Evolutionary conservation across 2,329 filamentous ascomycete genomes (phyloP).

Genomic region (Phialemonium atrogriseum): DNA sequence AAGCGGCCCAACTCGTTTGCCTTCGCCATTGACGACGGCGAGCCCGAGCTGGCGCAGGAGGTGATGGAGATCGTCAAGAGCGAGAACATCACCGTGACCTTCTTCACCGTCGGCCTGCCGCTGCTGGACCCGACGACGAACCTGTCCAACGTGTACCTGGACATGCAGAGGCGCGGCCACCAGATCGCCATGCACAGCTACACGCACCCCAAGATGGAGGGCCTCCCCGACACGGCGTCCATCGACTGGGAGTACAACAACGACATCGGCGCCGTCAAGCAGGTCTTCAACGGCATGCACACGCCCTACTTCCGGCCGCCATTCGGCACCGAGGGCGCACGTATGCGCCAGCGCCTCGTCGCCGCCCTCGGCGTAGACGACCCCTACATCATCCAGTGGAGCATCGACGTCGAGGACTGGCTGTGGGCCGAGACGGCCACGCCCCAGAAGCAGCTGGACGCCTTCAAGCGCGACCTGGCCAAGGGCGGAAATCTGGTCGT

Average conservation of each 20-base stretch:
- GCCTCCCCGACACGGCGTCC: slow-evolving; percentile 38
- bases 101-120: slow-evolving; percentile 61
- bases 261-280: slow-evolving; percentile 40
- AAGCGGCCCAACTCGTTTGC: slow-evolving; percentile 62
- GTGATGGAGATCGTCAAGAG: slow-evolving; percentile 54
- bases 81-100: slow-evolving; percentile 57
- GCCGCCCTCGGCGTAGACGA: slow-evolving; percentile 38
- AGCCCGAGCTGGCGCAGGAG: slow-evolving; percentile 48
- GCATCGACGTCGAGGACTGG: slow-evolving; percentile 65
- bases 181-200: slow-evolving; percentile 62
- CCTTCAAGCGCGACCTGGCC: slow-evolving; percentile 54
- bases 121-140: slow-evolving; percentile 51
- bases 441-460: slow-evolving; percentile 58
- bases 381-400: slow-evolving; percentile 58
- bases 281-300: slow-evolving; percentile 25
- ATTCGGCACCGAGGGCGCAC: slow-evolving; percentile 59
- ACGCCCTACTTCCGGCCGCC: slow-evolving; percentile 58
- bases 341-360: slow-evolving; percentile 55
- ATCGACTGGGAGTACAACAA: slow-evolving; percentile 57
- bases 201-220: slow-evolving; percentile 61
- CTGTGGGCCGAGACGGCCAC: slow-evolving; percentile 53
- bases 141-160: slow-evolving; percentile 53
- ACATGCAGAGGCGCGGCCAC: slow-evolving; percentile 54
- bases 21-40: slow-evolving; percentile 64
- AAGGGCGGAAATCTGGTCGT: slow-evolving; percentile 58